These are phyloP conservation scores for Phragmites australis DNA, from an alignment of 176 grass and related monocot genomes.

Conservation along the genomic window DNA sequence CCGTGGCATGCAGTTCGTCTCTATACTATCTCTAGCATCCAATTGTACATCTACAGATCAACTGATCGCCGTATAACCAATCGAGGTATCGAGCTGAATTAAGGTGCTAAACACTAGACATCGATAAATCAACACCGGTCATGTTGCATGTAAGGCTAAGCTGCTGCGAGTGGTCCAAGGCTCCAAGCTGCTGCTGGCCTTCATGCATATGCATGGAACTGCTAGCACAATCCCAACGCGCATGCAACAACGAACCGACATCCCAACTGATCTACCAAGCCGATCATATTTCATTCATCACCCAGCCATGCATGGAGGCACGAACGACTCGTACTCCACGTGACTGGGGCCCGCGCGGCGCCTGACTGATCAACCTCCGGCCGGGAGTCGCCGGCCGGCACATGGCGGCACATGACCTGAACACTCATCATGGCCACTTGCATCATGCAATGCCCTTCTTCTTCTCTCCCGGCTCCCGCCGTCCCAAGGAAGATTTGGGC, in stretches of 20 bases:
- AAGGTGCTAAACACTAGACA: neutral
- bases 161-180: slow-evolving; percentile 19
- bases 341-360: neutral
- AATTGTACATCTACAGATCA: neutral
- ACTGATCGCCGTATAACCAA: neutral
- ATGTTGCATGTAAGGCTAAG: slow-evolving; percentile 24
- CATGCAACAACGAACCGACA: slow-evolving; percentile 23
- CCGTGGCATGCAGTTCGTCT: too few relatives aligned
- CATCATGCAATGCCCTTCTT: neutral
- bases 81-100: neutral
- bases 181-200: neutral
- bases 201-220: neutral
- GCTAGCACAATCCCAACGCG: neutral
- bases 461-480: neutral
- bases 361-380: slow-evolving; percentile 30
- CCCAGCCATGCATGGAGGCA: neutral
- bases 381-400: slow-evolving; percentile 15
- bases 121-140: slow-evolving; percentile 17
- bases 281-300: neutral
- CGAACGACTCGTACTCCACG: too few relatives aligned
- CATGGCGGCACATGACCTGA: slow-evolving; percentile 49
- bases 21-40: too few relatives aligned
- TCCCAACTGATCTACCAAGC: slow-evolving; percentile 5
- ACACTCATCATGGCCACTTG: neutral
- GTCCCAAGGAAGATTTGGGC: slow-evolving; percentile 34